Evolutionary conservation across 2,329 filamentous ascomycete species (phyloP).

Genomic region (Neopestalotiopsis sp.): DNA sequence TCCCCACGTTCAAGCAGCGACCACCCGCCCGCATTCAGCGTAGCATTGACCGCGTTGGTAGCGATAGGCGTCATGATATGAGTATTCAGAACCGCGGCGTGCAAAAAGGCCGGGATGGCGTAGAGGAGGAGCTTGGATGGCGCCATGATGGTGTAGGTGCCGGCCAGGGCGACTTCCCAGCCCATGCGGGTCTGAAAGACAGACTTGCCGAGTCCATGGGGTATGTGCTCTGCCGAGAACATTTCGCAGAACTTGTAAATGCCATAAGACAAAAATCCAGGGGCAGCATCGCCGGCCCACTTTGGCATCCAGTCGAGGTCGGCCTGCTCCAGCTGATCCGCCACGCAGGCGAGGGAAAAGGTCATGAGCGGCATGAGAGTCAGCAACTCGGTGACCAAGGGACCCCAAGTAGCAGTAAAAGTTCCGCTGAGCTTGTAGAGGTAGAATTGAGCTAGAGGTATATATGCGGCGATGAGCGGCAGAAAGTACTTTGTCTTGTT

Average conservation of each 20-base stretch:
- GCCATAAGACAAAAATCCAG: conserved; percentile 69
- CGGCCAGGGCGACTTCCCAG: conserved; percentile 71
- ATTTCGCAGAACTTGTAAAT: conserved; percentile 62
- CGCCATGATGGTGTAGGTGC: conserved; percentile 67
- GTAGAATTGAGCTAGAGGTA: conserved; percentile 74
- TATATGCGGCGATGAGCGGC: conserved; percentile 76
- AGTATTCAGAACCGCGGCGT: conserved; percentile 74
- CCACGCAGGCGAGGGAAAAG: conserved; percentile 68
- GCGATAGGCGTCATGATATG: conserved; percentile 70
- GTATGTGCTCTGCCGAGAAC: conserved; percentile 44
- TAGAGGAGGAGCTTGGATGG: conserved; percentile 72
- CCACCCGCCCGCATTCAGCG: conserved; percentile 70
- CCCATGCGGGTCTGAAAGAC: conserved; percentile 73
- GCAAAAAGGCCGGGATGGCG: conserved; percentile 73
- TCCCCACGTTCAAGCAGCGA: conserved; percentile 80
- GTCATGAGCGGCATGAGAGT: conserved; percentile 73
- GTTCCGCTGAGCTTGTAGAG: conserved; percentile 69
- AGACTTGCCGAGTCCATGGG: conserved; percentile 62
- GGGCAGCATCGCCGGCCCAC: conserved; percentile 65
- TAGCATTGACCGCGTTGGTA: conserved; percentile 67
- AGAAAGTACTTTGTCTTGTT: conserved; percentile 59
- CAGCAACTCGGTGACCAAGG: conserved; percentile 73
- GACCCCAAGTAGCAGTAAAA: conserved; percentile 74
- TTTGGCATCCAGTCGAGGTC: conserved; percentile 60
- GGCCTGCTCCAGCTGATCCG: conserved; percentile 66